Evolutionary conservation across 495 filamentous ascomycete genomes (phyloP).

Genomic region (Cercophora scortea): DNA sequence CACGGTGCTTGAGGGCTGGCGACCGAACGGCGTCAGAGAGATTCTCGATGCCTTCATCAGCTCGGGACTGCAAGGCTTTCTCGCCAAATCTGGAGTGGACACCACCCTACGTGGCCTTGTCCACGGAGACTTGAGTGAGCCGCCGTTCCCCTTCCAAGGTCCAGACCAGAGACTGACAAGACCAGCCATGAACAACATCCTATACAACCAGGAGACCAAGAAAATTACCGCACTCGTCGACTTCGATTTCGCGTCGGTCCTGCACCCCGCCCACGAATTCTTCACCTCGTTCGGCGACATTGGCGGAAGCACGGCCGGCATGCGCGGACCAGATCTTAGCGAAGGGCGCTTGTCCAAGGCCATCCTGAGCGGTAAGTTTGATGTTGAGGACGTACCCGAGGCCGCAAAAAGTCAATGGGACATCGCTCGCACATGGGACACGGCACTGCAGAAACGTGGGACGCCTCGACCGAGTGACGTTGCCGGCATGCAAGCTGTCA

Average conservation of each 20-base stretch:
- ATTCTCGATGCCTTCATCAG: constrained; percentile 1
- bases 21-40: constrained; percentile 1
- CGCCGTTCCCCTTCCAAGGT: neutral
- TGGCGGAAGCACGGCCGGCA: neutral
- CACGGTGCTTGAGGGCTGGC: constrained; percentile 2
- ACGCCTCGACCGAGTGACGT: neutral
- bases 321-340: neutral
- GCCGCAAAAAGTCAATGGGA: neutral
- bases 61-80: neutral
- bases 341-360: neutral
- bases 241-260: constrained; percentile 1
- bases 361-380: no score
- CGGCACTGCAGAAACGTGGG: neutral
- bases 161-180: neutral
- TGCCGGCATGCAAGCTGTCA: neutral
- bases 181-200: constrained; percentile 2
- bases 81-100: neutral
- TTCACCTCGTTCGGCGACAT: neutral
- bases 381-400: neutral
- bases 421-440: neutral
- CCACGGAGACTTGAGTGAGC: constrained; percentile 4
- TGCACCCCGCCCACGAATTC: constrained; percentile 1
- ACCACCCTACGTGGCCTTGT: neutral
- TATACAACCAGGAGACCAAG: neutral
- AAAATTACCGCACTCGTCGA: constrained; percentile 1